A percentile compares a stretch with the other conserved stretches of the same genome.
phyloP scores from a whole-genome alignment of 2,329 filamentous ascomycete species.

The Ceratocystiopsis brevicomis region DNA sequence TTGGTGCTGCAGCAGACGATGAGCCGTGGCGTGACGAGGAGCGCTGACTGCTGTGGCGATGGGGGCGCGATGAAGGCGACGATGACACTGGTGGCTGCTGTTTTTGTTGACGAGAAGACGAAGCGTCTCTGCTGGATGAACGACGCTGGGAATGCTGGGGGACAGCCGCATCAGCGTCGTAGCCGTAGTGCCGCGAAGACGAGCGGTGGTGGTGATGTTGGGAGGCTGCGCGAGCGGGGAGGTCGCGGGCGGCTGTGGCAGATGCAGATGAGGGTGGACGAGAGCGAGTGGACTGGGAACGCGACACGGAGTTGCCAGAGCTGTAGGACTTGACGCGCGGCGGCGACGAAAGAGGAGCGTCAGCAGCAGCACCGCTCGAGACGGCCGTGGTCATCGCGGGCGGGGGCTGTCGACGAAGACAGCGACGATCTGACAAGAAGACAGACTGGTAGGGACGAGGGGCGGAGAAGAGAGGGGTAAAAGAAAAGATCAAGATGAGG shows the following conservation, averaged over 20 bases:
- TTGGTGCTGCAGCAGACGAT: conserved; percentile 3
- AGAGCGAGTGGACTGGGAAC: conserved; percentile 20
- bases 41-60: conserved; percentile 31
- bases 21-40: conserved; percentile 16
- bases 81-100: conserved; percentile 23
- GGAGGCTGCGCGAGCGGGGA: conserved; percentile 10
- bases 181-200: conserved; percentile 3
- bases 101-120: conserved; percentile 10
- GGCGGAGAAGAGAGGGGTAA: not conserved
- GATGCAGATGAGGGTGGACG: conserved; percentile 15
- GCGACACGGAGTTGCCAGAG: conserved; percentile 9
- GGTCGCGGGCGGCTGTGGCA: conserved; percentile 2
- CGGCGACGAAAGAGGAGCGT: conserved; percentile 14
- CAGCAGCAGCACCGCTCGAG: conserved; percentile 13
- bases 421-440: not conserved
- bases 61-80: conserved; percentile 24
- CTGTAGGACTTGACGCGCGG: conserved; percentile 13
- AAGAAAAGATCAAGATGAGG: not conserved
- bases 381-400: conserved; percentile 18
- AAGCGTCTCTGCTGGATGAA: conserved; percentile 37
- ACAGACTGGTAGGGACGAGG: not conserved
- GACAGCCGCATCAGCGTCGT: conserved; percentile 2
- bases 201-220: conserved; percentile 10
- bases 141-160: not conserved
- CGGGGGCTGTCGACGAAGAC: conserved; percentile 2